Conservation (phyloP, 345 rosid species). For the Lumnitzera racemosa region DNA sequence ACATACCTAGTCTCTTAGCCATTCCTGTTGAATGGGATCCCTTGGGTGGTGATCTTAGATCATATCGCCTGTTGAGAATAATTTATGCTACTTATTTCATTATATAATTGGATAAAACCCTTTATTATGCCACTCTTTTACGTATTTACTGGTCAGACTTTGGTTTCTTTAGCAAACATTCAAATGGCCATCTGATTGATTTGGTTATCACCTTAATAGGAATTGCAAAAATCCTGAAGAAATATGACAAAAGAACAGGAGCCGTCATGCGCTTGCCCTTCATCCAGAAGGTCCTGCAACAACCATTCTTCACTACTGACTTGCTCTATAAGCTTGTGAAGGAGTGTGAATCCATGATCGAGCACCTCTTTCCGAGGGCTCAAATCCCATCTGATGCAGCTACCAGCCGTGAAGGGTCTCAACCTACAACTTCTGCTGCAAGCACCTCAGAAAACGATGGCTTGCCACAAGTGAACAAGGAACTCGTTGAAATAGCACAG, state of each 20-base stretch:
- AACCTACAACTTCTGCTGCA: constrained; percentile 33
- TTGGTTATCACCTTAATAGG: constrained; percentile 29
- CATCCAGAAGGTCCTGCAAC: constrained; percentile 80
- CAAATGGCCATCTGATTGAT: too few relatives aligned
- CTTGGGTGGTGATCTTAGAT: too few relatives aligned
- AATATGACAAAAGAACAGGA: constrained; percentile 92
- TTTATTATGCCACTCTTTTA: too few relatives aligned
- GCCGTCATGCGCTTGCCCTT: constrained; percentile 87
- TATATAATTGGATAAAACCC: too few relatives aligned
- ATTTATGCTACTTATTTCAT: too few relatives aligned
- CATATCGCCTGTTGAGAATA: too few relatives aligned
- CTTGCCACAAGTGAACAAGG: constrained; percentile 26
- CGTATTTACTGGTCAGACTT: too few relatives aligned
- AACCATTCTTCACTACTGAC: constrained; percentile 94
- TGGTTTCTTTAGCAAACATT: too few relatives aligned
- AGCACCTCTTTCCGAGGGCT: constrained; percentile 45
- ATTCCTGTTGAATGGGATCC: too few relatives aligned
- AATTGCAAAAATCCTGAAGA: constrained; percentile 86
- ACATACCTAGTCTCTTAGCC: too few relatives aligned
- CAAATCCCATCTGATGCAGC: constrained; percentile 18
- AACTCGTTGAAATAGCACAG: constrained; percentile 50
- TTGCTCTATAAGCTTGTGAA: constrained; percentile 76
- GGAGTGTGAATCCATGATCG: constrained; percentile 79
- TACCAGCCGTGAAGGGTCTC: constrained; percentile 20
- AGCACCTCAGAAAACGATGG: constrained; percentile 13